Evolutionary conservation across 2,329 filamentous ascomycete species (phyloP).

Genomic region (Neonectria coccinea): DNA sequence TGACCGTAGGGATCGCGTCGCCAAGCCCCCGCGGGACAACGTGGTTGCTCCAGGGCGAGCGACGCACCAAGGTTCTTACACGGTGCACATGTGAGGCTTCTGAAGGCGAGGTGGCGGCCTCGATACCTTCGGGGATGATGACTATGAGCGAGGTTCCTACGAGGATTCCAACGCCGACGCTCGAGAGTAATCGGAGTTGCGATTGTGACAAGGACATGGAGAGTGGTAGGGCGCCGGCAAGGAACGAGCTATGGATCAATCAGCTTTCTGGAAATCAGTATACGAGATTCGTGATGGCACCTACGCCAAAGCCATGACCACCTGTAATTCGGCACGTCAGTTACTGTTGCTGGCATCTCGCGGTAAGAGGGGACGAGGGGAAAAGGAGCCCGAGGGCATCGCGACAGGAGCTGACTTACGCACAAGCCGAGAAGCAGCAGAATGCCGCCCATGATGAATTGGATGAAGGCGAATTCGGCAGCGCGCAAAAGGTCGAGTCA

Average conservation of each 20-base stretch:
- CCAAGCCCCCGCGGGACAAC: constrained; percentile 42
- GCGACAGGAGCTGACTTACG: constrained; percentile 48
- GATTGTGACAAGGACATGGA: constrained; percentile 89
- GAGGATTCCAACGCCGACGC: constrained; percentile 91
- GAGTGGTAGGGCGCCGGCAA: constrained; percentile 90
- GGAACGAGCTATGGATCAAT: constrained; percentile 77
- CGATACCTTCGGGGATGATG: constrained; percentile 96
- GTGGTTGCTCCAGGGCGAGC: constrained; percentile 48
- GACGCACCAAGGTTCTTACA: constrained; percentile 48
- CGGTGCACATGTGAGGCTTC: constrained; percentile 54
- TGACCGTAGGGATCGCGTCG: constrained; percentile 38
- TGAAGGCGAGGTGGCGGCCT: constrained; percentile 79
- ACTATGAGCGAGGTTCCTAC: constrained; percentile 96
- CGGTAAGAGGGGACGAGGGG: not conserved
- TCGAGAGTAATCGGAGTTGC: constrained; percentile 89
- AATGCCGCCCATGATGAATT: constrained; percentile 53
- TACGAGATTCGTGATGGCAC: constrained; percentile 44
- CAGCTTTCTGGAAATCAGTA: constrained; percentile 31
- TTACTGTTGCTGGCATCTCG: constrained; percentile 20
- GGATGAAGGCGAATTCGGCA: constrained; percentile 26
- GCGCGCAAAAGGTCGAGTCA: constrained; percentile 27
- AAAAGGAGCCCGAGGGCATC: not conserved
- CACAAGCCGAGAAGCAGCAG: constrained; percentile 56
- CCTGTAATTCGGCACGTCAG: constrained; percentile 50
- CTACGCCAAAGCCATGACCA: constrained; percentile 71